Evolutionary conservation across 495 filamentous ascomycete species (phyloP).

Genomic region (Talaromyces ruber): DNA sequence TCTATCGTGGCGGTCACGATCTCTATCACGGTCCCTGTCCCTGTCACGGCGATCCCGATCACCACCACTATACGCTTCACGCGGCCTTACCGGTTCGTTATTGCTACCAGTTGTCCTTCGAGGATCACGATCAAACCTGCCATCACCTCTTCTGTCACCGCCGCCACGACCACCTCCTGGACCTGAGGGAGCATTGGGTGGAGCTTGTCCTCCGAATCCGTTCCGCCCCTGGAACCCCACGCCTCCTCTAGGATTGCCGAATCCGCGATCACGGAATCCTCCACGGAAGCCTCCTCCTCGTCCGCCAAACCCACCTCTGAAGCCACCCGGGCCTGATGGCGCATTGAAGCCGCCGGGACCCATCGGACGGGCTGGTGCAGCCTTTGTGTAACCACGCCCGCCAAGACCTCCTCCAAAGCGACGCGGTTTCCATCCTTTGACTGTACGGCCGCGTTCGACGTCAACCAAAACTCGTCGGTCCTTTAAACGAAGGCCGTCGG

Average conservation of each 20-base stretch:
- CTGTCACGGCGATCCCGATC: constrained; percentile 51
- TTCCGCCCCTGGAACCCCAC: constrained; percentile 53
- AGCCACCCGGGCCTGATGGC: constrained; percentile 59
- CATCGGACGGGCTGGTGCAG: constrained; percentile 61
- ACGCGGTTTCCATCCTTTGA: constrained; percentile 88
- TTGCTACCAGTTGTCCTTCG: constrained; percentile 46
- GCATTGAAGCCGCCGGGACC: constrained; percentile 47
- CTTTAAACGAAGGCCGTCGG: constrained; percentile 87
- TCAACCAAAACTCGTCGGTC: constrained; percentile 89
- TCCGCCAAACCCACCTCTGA: constrained; percentile 54
- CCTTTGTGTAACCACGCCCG: constrained; percentile 87
- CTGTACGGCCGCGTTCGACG: constrained; percentile 91
- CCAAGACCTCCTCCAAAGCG: constrained; percentile 90
- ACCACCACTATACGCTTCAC: constrained; percentile 42
- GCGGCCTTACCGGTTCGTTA: constrained; percentile 42
- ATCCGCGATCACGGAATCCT: constrained; percentile 56
- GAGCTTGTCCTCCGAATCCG: constrained; percentile 54
- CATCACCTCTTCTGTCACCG: constrained; percentile 34
- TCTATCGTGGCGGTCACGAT: constrained; percentile 35
- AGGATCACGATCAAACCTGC: constrained; percentile 39
- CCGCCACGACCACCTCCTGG: constrained; percentile 58
- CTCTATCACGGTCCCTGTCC: constrained; percentile 49
- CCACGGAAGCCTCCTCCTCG: constrained; percentile 45
- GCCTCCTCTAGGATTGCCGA: constrained; percentile 48
- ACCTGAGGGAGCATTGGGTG: constrained; percentile 72